phyloP scores from a whole-genome alignment of 441 rosid genomes.

The Populus hybrid region DNA sequence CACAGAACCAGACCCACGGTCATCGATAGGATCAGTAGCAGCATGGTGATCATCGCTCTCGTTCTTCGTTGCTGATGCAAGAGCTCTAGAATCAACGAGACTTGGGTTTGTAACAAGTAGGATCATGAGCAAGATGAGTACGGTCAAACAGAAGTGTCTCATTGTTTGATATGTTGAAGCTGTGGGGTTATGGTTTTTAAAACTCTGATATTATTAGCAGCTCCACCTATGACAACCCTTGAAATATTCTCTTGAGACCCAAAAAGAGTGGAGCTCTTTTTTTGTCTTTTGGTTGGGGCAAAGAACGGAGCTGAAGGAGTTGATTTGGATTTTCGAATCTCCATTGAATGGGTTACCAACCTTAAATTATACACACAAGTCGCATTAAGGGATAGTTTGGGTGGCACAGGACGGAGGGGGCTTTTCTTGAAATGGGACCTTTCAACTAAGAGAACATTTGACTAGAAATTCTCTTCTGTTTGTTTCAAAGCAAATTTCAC shows the following conservation, averaged over 20 bases:
- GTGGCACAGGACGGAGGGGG: conserved; percentile 46
- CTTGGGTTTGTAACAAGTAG: conserved; percentile 28
- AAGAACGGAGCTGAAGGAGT: conserved; percentile 42
- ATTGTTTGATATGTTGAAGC: conserved; percentile 19
- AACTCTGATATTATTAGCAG: neutral
- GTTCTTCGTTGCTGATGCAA: conserved; percentile 22
- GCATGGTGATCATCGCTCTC: conserved; percentile 8
- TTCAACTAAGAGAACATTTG: conserved; percentile 28
- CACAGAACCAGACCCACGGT: conserved; percentile 13
- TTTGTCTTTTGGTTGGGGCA: conserved; percentile 6
- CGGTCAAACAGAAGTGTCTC: conserved; percentile 35
- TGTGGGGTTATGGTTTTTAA: neutral
- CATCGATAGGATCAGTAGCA: neutral
- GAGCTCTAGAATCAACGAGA: conserved; percentile 38
- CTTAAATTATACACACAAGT: conserved; percentile 16
- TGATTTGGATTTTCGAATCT: conserved; percentile 43
- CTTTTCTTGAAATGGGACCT: conserved; percentile 39
- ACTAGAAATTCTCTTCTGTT: conserved; percentile 6
- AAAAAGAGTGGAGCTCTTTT: conserved; percentile 27
- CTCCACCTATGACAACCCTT: neutral
- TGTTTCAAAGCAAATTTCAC: neutral
- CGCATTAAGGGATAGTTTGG: conserved; percentile 30
- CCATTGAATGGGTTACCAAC: conserved; percentile 40
- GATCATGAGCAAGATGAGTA: conserved; percentile 25
- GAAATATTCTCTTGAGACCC: conserved; percentile 21